phyloP scores from a whole-genome alignment of 768 basidiomycete genomes.

The Brasilioporus rufonigricans region DNA sequence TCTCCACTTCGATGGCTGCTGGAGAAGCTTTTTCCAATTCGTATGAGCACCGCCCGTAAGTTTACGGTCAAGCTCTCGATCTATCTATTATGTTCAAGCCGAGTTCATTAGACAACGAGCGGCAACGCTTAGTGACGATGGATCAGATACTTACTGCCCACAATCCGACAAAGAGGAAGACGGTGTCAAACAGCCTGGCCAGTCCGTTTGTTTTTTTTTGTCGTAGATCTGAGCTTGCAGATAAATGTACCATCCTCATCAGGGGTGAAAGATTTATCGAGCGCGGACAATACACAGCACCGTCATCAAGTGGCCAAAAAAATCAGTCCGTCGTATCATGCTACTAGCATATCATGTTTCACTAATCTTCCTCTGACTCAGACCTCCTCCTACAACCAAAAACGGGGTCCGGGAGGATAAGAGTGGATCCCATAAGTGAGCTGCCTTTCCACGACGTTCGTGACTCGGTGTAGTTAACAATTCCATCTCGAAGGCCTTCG shows the following conservation, averaged over 20 bases:
- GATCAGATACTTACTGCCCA: neutral
- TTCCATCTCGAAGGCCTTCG: neutral
- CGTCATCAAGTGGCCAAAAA: rapidly evolving
- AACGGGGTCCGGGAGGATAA: neutral
- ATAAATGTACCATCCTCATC: neutral
- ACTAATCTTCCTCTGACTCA: neutral
- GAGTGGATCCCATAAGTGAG: neutral
- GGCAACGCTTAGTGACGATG: neutral
- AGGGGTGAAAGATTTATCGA: neutral
- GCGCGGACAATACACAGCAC: neutral
- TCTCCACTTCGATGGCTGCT: neutral
- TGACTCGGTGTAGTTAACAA: neutral
- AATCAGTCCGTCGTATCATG: slow-evolving; percentile 1
- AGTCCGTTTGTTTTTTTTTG: neutral
- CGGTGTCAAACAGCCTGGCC: neutral
- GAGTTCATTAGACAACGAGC: neutral
- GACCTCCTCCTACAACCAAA: neutral
- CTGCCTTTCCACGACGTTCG: neutral
- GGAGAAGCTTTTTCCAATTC: neutral
- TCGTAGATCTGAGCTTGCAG: neutral
- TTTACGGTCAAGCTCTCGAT: neutral
- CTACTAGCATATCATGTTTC: neutral
- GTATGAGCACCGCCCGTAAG: neutral
- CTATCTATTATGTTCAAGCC: neutral
- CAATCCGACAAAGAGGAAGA: neutral